Percentiles rank a stretch among this genome's conserved stretches.
Conservation (phyloP, 305 asterid species). For the Coffea humblotiana region DNA sequence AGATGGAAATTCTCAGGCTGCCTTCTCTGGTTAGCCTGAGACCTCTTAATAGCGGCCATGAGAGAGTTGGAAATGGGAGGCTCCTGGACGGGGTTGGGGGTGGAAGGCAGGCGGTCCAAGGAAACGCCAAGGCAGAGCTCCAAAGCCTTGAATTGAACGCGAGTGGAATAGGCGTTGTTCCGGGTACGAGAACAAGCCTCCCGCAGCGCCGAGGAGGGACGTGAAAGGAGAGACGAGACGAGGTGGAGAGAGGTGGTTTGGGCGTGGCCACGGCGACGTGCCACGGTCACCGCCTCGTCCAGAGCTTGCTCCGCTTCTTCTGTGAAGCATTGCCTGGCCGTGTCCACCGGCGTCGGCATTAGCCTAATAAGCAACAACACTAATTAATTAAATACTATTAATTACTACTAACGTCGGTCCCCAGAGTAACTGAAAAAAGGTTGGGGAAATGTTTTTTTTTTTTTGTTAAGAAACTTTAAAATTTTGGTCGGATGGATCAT, state of each 20-base stretch:
- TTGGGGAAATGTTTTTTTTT: not conserved
- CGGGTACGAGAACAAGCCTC: slow-evolving; percentile 78
- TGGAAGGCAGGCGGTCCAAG: slow-evolving; percentile 63
- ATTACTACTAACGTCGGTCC: not conserved
- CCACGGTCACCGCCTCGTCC: slow-evolving; percentile 80
- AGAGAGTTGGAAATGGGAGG: slow-evolving; percentile 89
- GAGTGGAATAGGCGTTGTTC: slow-evolving; percentile 56
- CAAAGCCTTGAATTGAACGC: slow-evolving; percentile 84
- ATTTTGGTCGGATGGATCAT: not conserved
- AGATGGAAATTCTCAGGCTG: slow-evolving; percentile 76
- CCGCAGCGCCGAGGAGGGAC: slow-evolving; percentile 70
- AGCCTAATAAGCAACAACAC: not conserved
- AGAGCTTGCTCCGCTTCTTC: slow-evolving; percentile 60
- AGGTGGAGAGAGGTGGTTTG: slow-evolving; percentile 93
- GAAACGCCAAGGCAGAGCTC: slow-evolving; percentile 77
- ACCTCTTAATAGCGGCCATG: slow-evolving; percentile 91
- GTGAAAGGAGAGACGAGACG: slow-evolving; percentile 68
- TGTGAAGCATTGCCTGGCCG: slow-evolving; percentile 88
- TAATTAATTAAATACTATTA: slow-evolving; percentile 1
- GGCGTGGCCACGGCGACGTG: slow-evolving; percentile 85
- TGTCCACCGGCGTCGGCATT: slow-evolving; percentile 86
- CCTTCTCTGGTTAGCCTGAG: slow-evolving; percentile 83
- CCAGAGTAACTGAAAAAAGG: not conserved
- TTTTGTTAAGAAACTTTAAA: not conserved
- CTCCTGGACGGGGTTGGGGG: slow-evolving; percentile 43